Percentiles rank a stretch among this genome's conserved stretches.
Conservation (phyloP, 345 rosid species). For the Gossypium ekmanianum region DNA sequence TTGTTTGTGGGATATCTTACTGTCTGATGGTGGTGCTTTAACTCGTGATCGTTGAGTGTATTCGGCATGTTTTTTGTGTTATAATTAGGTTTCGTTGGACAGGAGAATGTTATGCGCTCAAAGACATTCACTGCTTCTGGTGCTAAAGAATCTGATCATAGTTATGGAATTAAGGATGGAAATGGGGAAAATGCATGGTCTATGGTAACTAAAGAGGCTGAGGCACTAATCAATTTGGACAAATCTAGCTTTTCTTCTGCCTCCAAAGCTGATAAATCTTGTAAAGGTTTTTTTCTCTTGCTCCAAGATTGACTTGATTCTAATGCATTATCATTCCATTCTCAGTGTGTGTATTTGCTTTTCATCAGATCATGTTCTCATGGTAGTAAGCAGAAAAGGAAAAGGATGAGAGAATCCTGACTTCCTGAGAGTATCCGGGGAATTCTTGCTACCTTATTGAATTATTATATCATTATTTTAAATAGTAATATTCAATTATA, state of each 20-base stretch:
- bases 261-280: slow-evolving; percentile 26
- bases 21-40: background rate
- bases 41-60: background rate
- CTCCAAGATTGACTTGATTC: background rate
- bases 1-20: background rate
- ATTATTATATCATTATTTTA: background rate
- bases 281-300: slow-evolving; percentile 34
- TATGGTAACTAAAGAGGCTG: slow-evolving; percentile 28
- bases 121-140: slow-evolving; percentile 6
- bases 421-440: background rate
- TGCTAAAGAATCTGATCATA: slow-evolving; percentile 9
- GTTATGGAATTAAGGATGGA: slow-evolving; percentile 16
- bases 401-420: background rate
- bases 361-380: background rate
- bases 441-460: background rate
- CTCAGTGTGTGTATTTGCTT: background rate
- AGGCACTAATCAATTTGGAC: slow-evolving; percentile 21
- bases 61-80: background rate
- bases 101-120: slow-evolving; percentile 24
- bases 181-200: slow-evolving; percentile 24
- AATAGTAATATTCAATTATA: background rate
- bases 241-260: slow-evolving; percentile 22
- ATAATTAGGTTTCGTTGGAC: background rate
- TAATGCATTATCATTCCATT: background rate
- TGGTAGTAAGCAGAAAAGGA: background rate